These are phyloP conservation scores for Dioscorea alata DNA, from an alignment of 106 monocot genomes.

Conservation along the genomic window DNA sequence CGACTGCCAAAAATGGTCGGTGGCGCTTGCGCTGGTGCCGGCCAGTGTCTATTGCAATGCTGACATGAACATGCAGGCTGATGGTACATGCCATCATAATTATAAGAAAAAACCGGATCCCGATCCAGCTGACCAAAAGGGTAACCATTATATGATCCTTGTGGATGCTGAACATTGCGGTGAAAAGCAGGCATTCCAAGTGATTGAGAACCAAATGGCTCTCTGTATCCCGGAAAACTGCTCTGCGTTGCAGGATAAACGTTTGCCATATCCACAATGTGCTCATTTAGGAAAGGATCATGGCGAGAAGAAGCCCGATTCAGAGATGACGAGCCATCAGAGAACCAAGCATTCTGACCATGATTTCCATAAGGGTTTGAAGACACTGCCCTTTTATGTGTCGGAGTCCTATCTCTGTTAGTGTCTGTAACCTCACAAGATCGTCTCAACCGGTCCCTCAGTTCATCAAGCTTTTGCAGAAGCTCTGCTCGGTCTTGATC, in stretches of 20 bases:
- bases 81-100: constrained; percentile 54
- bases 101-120: constrained; percentile 56
- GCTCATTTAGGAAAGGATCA: constrained; percentile 23
- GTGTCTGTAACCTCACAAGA: constrained; percentile 55
- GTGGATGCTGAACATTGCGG: constrained; percentile 24
- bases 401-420: constrained; percentile 27
- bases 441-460: constrained; percentile 68
- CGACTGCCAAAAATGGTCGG: constrained; percentile 16
- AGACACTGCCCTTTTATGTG: constrained; percentile 2
- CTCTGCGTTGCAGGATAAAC: constrained; percentile 39
- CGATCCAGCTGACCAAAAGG: constrained; percentile 34
- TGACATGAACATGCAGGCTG: constrained; percentile 63
- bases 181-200: constrained; percentile 30
- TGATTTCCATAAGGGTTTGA: constrained; percentile 19
- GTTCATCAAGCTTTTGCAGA: constrained; percentile 81
- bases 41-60: constrained; percentile 52
- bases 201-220: constrained; percentile 20
- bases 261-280: constrained; percentile 18
- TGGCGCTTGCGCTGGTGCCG: constrained; percentile 23
- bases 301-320: constrained; percentile 20
- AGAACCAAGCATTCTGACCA: constrained; percentile 28
- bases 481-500: constrained; percentile 71
- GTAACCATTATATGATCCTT: constrained; percentile 30
- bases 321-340: constrained; percentile 26
- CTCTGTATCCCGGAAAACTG: constrained; percentile 42